A percentile compares a stretch with the other conserved stretches of the same genome.
Conservation (phyloP, 2,329 filamentous ascomycete species). For the Dryadomyces quercivorus region DNA sequence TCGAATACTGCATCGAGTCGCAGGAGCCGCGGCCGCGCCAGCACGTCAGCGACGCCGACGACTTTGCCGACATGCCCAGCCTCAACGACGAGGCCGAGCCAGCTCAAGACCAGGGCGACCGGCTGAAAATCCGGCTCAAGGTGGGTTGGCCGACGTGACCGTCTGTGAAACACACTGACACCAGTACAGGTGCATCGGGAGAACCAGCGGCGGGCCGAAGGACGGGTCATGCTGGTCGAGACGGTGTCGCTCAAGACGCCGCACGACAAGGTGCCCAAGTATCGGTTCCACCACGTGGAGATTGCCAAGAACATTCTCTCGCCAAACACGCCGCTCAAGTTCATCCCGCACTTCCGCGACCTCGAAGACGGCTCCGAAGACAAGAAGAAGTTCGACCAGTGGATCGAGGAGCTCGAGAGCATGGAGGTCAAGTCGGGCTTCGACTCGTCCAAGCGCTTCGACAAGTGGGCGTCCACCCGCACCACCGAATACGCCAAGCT, state of each 20-base stretch:
- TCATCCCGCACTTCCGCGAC: conserved; percentile 47
- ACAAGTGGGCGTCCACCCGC: conserved; percentile 36
- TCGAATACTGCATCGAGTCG: conserved; percentile 31
- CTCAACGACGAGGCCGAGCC: conserved; percentile 17
- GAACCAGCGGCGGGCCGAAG: conserved; percentile 7
- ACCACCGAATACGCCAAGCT: conserved; percentile 39
- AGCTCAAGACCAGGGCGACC: conserved; percentile 20
- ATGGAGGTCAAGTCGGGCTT: conserved; percentile 47
- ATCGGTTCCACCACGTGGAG: conserved; percentile 47
- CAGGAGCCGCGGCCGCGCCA: conserved; percentile 2
- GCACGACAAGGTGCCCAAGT: conserved; percentile 40
- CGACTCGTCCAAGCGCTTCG: conserved; percentile 37
- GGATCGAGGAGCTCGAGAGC: conserved; percentile 44
- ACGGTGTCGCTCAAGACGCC: conserved; percentile 36
- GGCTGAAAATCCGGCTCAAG: conserved; percentile 40
- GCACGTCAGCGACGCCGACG: conserved; percentile 20
- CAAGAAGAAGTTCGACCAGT: conserved; percentile 40
- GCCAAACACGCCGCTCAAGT: conserved; percentile 47
- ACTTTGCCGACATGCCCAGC: conserved; percentile 32
- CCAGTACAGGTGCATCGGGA: conserved; percentile 7
- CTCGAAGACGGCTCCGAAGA: conserved; percentile 37
- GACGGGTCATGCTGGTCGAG: conserved; percentile 8
- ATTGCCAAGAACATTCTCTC: conserved; percentile 47
- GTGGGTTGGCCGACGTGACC: conserved; percentile 17
- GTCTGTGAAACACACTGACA: too few species aligned